Conservation (phyloP, 1,139 yeast genomes). For the Suhomyces maxii region DNA sequence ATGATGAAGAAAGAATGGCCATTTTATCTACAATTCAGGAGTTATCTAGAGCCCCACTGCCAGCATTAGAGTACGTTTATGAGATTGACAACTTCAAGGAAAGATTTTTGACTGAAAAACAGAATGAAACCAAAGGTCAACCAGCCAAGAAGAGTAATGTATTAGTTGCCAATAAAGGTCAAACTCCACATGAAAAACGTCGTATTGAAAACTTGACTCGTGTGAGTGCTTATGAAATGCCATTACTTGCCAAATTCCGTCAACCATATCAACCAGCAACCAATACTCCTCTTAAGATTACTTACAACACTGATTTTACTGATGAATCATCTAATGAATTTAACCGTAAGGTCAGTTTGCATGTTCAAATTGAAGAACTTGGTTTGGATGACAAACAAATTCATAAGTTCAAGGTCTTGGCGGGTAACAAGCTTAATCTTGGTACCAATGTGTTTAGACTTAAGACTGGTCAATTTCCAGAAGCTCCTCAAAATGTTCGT, state of each 20-base stretch:
- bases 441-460: slow-evolving; percentile 59
- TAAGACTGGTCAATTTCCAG: slow-evolving; percentile 61
- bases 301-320: slow-evolving; percentile 72
- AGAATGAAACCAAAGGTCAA: slow-evolving; percentile 36
- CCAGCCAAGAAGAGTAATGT: slow-evolving; percentile 44
- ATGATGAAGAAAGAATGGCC: slow-evolving; percentile 49
- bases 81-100: slow-evolving; percentile 50
- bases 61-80: slow-evolving; percentile 44
- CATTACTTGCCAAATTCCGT: slow-evolving; percentile 74
- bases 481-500: slow-evolving; percentile 84
- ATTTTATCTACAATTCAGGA: slow-evolving; percentile 44
- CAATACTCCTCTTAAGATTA: slow-evolving; percentile 62
- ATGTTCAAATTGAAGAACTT: slow-evolving; percentile 55
- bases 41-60: slow-evolving; percentile 29
- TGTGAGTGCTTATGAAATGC: slow-evolving; percentile 89
- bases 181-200: slow-evolving; percentile 39
- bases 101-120: slow-evolving; percentile 46
- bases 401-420: slow-evolving; percentile 76
- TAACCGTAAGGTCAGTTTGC: slow-evolving; percentile 66
- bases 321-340: slow-evolving; percentile 64
- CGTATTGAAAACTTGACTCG: slow-evolving; percentile 58
- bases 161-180: slow-evolving; percentile 39
- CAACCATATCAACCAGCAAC: slow-evolving; percentile 49
- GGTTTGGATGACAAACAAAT: slow-evolving; percentile 51
- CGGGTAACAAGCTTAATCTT: slow-evolving; percentile 76